Evolutionary conservation across 192 early-diverging fungal genomes (phyloP).

Genomic region (Borealophlyctis nickersoniae): DNA sequence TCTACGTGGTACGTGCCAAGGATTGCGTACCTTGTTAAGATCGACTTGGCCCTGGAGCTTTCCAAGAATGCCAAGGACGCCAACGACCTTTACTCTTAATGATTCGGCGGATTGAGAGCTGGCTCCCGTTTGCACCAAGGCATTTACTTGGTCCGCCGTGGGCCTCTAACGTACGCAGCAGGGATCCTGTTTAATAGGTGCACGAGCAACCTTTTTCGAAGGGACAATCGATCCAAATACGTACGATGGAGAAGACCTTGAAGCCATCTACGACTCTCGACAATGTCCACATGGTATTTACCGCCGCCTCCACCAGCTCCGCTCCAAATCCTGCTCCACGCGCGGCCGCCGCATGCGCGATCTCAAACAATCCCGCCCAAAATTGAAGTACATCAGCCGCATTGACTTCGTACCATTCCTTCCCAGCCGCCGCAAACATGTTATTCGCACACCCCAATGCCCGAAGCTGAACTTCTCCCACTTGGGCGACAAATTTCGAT

Average conservation of each 20-base stretch:
- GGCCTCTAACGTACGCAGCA: slow-evolving; percentile 46
- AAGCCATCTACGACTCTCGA: slow-evolving; percentile 59
- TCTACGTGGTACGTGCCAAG: too few relatives aligned
- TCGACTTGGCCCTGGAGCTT: slow-evolving; percentile 63
- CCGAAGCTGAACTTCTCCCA: slow-evolving; percentile 15
- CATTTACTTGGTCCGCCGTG: slow-evolving; percentile 43
- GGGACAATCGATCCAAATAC: too few relatives aligned
- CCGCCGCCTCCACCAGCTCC: slow-evolving; percentile 54
- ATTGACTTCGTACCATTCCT: slow-evolving; percentile 25
- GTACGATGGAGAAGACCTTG: too few relatives aligned
- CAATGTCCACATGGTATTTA: slow-evolving; percentile 77
- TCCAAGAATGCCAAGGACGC: slow-evolving; percentile 72
- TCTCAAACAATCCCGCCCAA: slow-evolving; percentile 23
- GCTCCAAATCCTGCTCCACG: slow-evolving; percentile 40
- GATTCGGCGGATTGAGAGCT: slow-evolving; percentile 23
- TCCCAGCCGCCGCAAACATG: slow-evolving; percentile 22
- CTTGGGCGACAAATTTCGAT: background rate
- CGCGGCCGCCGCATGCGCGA: slow-evolving; percentile 44
- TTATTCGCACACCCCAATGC: slow-evolving; percentile 33
- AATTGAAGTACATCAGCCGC: slow-evolving; percentile 2
- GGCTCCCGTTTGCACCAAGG: slow-evolving; percentile 39
- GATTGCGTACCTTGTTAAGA: slow-evolving; percentile 56
- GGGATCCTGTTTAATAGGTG: too few relatives aligned
- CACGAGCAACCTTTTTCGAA: too few relatives aligned
- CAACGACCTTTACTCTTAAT: slow-evolving; percentile 64